Base-by-base conservation (phyloP, 116 monocot genomes). In the Trichopus zeylanicus region DNA sequence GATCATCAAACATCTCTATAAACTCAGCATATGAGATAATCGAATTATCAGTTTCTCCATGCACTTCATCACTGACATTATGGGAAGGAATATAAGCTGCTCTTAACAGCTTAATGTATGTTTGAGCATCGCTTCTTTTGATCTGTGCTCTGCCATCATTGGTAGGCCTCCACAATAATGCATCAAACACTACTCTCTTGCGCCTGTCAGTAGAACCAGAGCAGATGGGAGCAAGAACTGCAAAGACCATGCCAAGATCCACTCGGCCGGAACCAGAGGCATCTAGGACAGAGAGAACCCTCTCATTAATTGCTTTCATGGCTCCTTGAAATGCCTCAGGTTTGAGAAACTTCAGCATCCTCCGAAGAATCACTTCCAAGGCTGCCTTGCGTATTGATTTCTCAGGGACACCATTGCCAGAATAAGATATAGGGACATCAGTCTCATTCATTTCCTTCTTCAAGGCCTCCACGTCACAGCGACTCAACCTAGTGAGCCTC, bases 301-400 rank as follows among this genome's bases (percentile, higher is more conserved):
- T 84, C 71, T 91, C 87, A 49, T 98, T 98, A n/a, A 98, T 82
- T 7, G 80, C 88, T 57, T 88, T 98, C 20, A 98, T 63, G 26
- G 82, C 79, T 66, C 91, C 98, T 59, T 87, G 82, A 26, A 98
- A 98, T 31, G 88, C 75, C 35, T 98, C 98, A 0, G 91, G 63
- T 46, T 98, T 91, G n/a, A 91, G 85, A 59, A 76, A 91, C 6
- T 62, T 62, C 22, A 98, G 82, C 69, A 98, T 56, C 62, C 76
- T 91, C 38, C 85, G 69, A 32, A 91, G 73, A 60, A 98, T 88
- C 26, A 84, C 67, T 48, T 98, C 98, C 56, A 98, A 60, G 22
- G 91, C 77, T 64, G 98, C 98, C 66, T 98, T 98, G 7, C 98
- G 63, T 57, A 91, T 91, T 15, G 88, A 98, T 66, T 88, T 91